These are phyloP conservation scores for Ceratobasidium sp. DNA, from an alignment of 1,284 basidiomycete species.

Conservation along the genomic window DNA sequence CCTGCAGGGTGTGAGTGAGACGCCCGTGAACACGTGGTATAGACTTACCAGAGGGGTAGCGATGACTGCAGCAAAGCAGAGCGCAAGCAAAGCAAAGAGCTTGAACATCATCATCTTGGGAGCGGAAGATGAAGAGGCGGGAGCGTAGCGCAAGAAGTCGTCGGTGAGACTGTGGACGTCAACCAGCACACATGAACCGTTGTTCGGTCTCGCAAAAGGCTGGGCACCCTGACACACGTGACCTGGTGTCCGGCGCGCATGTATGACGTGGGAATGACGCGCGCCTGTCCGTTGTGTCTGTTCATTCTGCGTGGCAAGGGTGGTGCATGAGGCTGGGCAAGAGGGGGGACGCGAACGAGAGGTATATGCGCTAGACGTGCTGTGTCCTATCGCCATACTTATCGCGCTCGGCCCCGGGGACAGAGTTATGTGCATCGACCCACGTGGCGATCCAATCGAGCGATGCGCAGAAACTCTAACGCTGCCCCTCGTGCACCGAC, in stretches of 20 bases:
- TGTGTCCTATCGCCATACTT: not conserved
- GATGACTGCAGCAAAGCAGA: conserved; percentile 3
- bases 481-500: not conserved
- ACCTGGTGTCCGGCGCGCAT: not conserved
- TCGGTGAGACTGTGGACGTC: conserved; percentile 8
- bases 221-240: conserved; percentile 31
- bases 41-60: conserved; percentile 16
- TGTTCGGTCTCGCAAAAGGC: not conserved
- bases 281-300: not conserved
- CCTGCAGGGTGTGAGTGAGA: not conserved
- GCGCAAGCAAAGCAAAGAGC: conserved; percentile 7
- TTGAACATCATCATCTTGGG: conserved; percentile 37
- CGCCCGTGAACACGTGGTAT: not conserved
- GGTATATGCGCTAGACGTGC: not conserved
- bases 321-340: not conserved
- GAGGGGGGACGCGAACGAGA: not conserved
- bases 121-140: not conserved
- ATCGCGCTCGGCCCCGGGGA: not conserved
- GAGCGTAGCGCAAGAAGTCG: not conserved
- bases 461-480: not conserved
- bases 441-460: not conserved
- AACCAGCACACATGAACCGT: conserved; percentile 3
- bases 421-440: not conserved
- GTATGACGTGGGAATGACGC: not conserved
- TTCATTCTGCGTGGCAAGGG: not conserved